Evolutionary conservation across 2,329 filamentous ascomycete genomes (phyloP), one percentile per base, ranked within the genome.

Genomic region (Penicillium sp.): DNA sequence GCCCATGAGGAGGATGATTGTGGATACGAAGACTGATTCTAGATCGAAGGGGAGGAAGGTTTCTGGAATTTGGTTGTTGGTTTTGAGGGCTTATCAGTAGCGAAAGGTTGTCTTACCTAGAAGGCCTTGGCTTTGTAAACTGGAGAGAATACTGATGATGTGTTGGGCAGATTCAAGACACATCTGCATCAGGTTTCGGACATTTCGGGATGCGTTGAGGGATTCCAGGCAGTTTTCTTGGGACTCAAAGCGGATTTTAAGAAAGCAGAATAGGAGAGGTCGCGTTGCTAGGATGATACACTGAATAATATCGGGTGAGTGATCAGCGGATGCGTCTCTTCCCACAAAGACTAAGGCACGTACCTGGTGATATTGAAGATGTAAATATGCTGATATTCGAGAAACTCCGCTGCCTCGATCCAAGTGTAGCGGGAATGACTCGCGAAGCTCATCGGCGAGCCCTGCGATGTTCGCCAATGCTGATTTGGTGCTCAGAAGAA

Each of bases 41-140:
- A 81, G 70, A 55, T 81, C 78, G 50, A 80, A 80, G 0, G 79
- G 78, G 0, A 82, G 72, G 57, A 82, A 82, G 0, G 74, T 78
- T 65, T 81, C 79, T 81, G 15, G 0, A 15, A 11, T 4, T 4
- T 0, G 41, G 19, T 51, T 41, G 62, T 61, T 38, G 55, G 45
- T 23, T 19, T 25, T 8, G 21, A 4, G 5, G 11, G 15, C 5
- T 1, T n/a, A 33, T 31, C 2, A 25, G 3, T 16, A 11, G 15
- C 10, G 0, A 2, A 29, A 25, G 57, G 8, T 53, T 58, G 29
- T 60, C 63, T 63, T 69, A 82, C 80, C 79, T 2, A 82, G 70
- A 19, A 82, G 71, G 7, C 75, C 75, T 61, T 82, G 79, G 13
- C 71, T 69, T 61, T 78, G 75, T 25, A 82, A 67, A 38, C 71